These are phyloP conservation scores for Beta macrorhiza DNA, from an alignment of 179 eudicot genomes.

Conservation along the genomic window DNA sequence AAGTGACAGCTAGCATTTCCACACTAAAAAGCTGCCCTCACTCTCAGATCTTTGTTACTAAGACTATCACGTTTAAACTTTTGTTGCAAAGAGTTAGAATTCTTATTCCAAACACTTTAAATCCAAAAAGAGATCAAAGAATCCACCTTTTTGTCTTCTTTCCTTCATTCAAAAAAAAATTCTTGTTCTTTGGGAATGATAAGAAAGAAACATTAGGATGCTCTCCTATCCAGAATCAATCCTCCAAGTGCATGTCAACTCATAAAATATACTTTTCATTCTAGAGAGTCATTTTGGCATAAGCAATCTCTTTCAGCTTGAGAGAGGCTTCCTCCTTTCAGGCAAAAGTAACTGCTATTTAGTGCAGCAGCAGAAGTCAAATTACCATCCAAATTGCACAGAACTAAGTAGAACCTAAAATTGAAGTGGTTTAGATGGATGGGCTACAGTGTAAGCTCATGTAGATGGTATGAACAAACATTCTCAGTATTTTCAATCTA, in stretches of 20 bases:
- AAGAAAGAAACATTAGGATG: background rate
- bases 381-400: background rate
- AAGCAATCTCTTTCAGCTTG: background rate
- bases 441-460: background rate
- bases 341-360: background rate
- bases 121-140: background rate
- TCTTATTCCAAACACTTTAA: background rate
- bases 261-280: background rate
- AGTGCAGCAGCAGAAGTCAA: background rate
- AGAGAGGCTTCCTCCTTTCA: background rate
- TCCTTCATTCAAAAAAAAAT: too few species aligned
- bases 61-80: too few species aligned
- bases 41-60: too few species aligned
- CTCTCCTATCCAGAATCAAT: background rate
- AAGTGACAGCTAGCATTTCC: too few species aligned
- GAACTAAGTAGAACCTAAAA: background rate
- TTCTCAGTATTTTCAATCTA: background rate
- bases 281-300: background rate
- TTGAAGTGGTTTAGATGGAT: background rate
- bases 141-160: background rate
- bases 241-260: slow-evolving; percentile 1
- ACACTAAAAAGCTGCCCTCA: too few species aligned
- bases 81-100: background rate
- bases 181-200: background rate
- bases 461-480: background rate